Base-by-base conservation (phyloP, 345 rosid species). In the Erodium maritimum region DNA sequence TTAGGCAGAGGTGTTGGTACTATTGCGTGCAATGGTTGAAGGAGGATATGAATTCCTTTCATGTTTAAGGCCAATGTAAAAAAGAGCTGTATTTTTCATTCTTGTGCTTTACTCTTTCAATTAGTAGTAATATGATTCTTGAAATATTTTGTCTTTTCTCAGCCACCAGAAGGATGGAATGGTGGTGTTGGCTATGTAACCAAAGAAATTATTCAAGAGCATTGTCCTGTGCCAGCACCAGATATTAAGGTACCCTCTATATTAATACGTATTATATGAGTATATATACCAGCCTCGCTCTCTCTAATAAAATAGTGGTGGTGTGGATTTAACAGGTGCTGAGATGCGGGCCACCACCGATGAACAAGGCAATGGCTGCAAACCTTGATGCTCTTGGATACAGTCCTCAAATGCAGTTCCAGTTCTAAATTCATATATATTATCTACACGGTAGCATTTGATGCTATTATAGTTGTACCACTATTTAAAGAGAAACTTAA, bases 281-380 rank as follows among this genome's bases (percentile, higher is more conserved):
- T 25, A 25, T 29, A 29, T 29, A 42, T 16, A 3, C 48, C 2
- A 42, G 48, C 48, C 2, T 19, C 18, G 25, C 8, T 52, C 19
- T 46, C 22, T 17, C 42, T 9, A 5, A 24, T 16, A 29, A 22
- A 55, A 19, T 17, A 37, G 17, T 34, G 1, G 3, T 20, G 25
- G 9, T 18, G 21, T 19, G 22, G 14, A 12, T 29, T 34, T 16
- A 71, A 56, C 76, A 85, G 86, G 63, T 82, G 57, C 57, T 85
- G 51, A 68, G 79, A 65, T 82, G 88, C 17, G 86, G 91, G 42
- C 86, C 88, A 1, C 82, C 91, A 11, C 82, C 84, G 0, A 82
- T 69, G 91, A 85, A 80, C 82, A 82, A 71, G 69, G 86, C 86
- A 11, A 82, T 82, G 79, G 81, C 82, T 13, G 78, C 69, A 21